Base-by-base conservation (phyloP, 2,329 filamentous ascomycete species). In the Gnomoniopsis smithogilvyi region DNA sequence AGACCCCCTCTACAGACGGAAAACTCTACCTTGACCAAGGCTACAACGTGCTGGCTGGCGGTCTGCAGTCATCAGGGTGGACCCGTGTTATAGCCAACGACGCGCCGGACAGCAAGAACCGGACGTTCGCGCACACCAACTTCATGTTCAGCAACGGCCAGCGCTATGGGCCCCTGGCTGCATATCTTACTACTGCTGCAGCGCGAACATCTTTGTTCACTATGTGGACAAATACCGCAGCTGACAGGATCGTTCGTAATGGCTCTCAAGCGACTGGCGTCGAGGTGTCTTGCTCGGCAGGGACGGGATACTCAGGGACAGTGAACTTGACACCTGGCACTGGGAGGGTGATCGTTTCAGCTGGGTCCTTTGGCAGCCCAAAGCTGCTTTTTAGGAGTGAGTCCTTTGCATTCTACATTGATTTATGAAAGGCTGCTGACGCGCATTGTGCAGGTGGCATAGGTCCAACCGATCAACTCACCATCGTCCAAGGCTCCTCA, bases 71-170 rank as follows among this genome's bases (percentile, higher is more conserved):
- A 10, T 79, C 80, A 17, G 87, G 87, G 8, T 92, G 88, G 86
- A 79, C 75, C 51, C 78, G 81, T 51, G 80, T 90, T 24, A 79
- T 80, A 36, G 58, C 58, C 14, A 88, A 89, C 66, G 67, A 78
- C 17, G 74, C 80, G 49, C 86, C 86, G 0, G 76, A 81, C 58
- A 70, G 80, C 69, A 91, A 91, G 80, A 86, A 89, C 73, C 77
- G 78, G 64, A 85, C 83, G 0, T 91, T 79, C 71, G 80, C 81
- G 47, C 82, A 85, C 70, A 84, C 85, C 24, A 80, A 84, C 26
- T 90, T 84, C 75, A 89, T 90, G 84, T 89, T 85, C 68, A 75
- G 76, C 6, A 74, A 85, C 49, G 87, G 86, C 54, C 85, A 89
- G 70, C 79, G 89, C 61, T 85, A 85, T 48, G 89, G 89, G 1